Evolutionary conservation across 805 yeast species (phyloP).

Genomic region (Lachancea lanzarotensis): DNA sequence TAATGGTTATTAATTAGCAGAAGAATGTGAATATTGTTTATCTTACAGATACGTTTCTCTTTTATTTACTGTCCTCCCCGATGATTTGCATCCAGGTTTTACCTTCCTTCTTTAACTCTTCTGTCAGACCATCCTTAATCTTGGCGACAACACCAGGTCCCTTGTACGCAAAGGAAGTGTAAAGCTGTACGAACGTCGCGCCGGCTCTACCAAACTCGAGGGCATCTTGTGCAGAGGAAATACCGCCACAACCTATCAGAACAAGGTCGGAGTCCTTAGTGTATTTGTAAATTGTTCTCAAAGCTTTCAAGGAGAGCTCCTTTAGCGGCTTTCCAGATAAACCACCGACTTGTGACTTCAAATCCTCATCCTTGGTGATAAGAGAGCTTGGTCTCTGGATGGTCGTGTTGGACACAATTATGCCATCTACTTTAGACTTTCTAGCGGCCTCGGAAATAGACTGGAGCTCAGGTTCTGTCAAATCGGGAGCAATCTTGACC

Average conservation of each 20-base stretch:
- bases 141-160: conserved; percentile 79
- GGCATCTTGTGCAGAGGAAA: conserved; percentile 79
- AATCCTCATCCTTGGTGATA: conserved; percentile 39
- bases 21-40: not conserved
- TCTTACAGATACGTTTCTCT: not conserved
- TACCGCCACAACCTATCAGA: conserved; percentile 92
- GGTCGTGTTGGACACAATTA: conserved; percentile 88
- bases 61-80: conserved; percentile 48
- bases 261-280: conserved; percentile 69
- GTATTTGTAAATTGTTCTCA: conserved; percentile 63
- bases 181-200: conserved; percentile 80
- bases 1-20: not conserved
- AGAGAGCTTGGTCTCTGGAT: conserved; percentile 68
- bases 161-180: conserved; percentile 85
- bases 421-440: conserved; percentile 77
- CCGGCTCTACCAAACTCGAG: conserved; percentile 90
- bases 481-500: conserved; percentile 92
- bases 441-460: conserved; percentile 80
- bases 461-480: conserved; percentile 69
- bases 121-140: conserved; percentile 52
- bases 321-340: conserved; percentile 89
- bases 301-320: conserved; percentile 65
- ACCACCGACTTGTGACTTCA: conserved; percentile 69
- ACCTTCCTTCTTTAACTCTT: conserved; percentile 61
- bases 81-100: conserved; percentile 79